Conservation (phyloP, 345 rosid genomes). For the Odontarrhena argentea region DNA sequence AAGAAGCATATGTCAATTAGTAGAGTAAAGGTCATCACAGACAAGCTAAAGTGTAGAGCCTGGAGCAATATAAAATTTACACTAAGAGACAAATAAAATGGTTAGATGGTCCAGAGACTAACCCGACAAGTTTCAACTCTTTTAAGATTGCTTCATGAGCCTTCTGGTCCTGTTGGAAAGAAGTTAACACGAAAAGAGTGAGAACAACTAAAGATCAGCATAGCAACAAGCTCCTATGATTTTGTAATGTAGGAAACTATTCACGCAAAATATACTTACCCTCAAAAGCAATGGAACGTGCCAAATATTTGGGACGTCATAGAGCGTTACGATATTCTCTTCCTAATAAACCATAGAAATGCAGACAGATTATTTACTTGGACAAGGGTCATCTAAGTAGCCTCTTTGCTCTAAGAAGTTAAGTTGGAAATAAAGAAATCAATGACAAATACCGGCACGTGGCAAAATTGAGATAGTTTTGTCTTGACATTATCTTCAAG, state of each 20-base stretch:
- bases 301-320: constrained; percentile 96
- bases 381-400: not conserved
- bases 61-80: constrained; percentile 8
- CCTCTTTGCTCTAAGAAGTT: not conserved
- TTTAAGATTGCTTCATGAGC: constrained; percentile 86
- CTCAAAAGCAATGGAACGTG: constrained; percentile 82
- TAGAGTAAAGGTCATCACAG: constrained; percentile 22
- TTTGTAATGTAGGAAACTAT: not conserved
- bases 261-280: constrained; percentile 48
- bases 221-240: constrained; percentile 20
- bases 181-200: constrained; percentile 21
- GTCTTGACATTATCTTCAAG: constrained; percentile 79
- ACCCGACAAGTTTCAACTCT: constrained; percentile 72
- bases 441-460: constrained; percentile 69
- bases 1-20: constrained; percentile 27
- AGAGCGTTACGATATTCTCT: constrained; percentile 73
- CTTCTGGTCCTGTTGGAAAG: constrained; percentile 72
- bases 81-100: not conserved
- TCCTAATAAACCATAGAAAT: constrained; percentile 51
- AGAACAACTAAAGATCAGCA: not conserved
- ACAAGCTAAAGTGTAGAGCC: constrained; percentile 2
- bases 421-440: not conserved
- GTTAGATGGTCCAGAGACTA: constrained; percentile 41
- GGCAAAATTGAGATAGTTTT: constrained; percentile 92
- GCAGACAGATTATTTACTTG: constrained; percentile 12